phyloP scores from a whole-genome alignment of 2,329 filamentous ascomycete genomes.

The Ophiostoma australiae region DNA sequence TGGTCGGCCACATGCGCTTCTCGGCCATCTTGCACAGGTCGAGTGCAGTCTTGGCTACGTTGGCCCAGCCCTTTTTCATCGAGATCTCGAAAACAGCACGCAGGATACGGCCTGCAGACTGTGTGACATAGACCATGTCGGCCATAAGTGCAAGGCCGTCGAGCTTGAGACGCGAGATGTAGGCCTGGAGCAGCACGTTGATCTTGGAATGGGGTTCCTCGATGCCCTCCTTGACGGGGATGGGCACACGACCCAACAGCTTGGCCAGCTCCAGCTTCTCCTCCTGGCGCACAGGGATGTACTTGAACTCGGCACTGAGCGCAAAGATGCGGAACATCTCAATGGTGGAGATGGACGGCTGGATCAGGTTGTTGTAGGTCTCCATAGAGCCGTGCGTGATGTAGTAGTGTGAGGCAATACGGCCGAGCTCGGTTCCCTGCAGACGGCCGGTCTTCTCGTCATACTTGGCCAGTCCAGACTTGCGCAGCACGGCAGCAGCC shows the following conservation, averaged over 20 bases:
- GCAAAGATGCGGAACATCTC: slow-evolving; percentile 96
- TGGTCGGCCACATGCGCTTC: slow-evolving; percentile 99
- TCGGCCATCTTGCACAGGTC: slow-evolving; percentile 99
- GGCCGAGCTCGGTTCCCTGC: slow-evolving; percentile 86
- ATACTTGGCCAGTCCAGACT: slow-evolving; percentile 85
- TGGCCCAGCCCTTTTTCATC: slow-evolving; percentile 94
- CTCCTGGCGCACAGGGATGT: slow-evolving; percentile 94
- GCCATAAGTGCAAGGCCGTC: slow-evolving; percentile 95
- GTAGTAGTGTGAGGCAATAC: slow-evolving; percentile 97
- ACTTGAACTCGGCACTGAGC: slow-evolving; percentile 96
- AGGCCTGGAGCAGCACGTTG: slow-evolving; percentile 93
- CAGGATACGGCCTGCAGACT: slow-evolving; percentile 92
- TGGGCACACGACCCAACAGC: slow-evolving; percentile 79
- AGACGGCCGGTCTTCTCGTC: slow-evolving; percentile 87
- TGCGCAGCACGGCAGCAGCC: slow-evolving; percentile 79
- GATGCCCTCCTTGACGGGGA: slow-evolving; percentile 95
- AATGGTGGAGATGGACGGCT: slow-evolving; percentile 86
- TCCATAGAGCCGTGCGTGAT: slow-evolving; percentile 95
- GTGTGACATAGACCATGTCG: slow-evolving; percentile 97
- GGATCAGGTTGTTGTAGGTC: slow-evolving; percentile 92
- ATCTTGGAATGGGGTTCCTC: slow-evolving; percentile 97
- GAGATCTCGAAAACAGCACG: slow-evolving; percentile 95
- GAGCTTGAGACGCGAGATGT: slow-evolving; percentile 88
- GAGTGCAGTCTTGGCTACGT: slow-evolving; percentile 84
- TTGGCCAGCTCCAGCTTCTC: slow-evolving; percentile 96